These are phyloP conservation scores for Fusarium floridanum DNA, from an alignment of 2,329 filamentous ascomycete species.

Conservation along the genomic window DNA sequence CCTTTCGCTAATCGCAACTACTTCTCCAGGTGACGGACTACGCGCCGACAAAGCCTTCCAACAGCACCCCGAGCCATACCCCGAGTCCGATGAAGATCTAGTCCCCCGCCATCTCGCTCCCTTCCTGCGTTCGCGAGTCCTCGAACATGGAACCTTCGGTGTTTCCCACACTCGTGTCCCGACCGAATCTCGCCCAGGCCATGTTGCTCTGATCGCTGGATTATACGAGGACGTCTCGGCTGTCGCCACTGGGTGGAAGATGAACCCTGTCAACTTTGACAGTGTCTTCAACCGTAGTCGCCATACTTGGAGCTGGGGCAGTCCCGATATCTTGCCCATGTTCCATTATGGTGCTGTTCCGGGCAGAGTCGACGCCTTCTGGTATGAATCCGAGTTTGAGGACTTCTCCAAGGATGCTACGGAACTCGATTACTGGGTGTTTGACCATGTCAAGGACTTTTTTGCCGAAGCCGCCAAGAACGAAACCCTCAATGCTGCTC, in stretches of 20 bases:
- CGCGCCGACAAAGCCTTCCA: conserved; percentile 99
- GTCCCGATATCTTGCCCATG: conserved; percentile 97
- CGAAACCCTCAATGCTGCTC: conserved; percentile 75
- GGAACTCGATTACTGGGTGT: conserved; percentile 92
- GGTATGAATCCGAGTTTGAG: conserved; percentile 86
- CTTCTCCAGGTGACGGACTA: conserved; percentile 79
- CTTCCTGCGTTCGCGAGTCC: conserved; percentile 88
- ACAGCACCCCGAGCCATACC: conserved; percentile 88
- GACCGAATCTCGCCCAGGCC: conserved; percentile 94
- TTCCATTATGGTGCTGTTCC: conserved; percentile 93
- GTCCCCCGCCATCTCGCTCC: conserved; percentile 86
- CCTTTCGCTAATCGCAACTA: conserved; percentile 18
- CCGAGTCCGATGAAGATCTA: conserved; percentile 73
- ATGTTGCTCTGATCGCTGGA: conserved; percentile 96
- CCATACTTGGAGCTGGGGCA: conserved; percentile 99
- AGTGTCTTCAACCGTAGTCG: conserved; percentile 97
- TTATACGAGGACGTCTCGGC: conserved; percentile 98
- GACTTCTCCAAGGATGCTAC: conserved; percentile 89
- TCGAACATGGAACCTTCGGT: conserved; percentile 93
- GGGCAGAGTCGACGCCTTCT: conserved; percentile 87
- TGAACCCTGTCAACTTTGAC: conserved; percentile 98
- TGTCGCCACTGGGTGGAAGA: conserved; percentile 97
- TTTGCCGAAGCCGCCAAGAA: conserved; percentile 86
- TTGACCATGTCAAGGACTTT: conserved; percentile 89
- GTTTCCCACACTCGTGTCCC: conserved; percentile 97